These are phyloP conservation scores for Farysia itapuensis DNA, from an alignment of 1,284 basidiomycete genomes.

Conservation along the genomic window DNA sequence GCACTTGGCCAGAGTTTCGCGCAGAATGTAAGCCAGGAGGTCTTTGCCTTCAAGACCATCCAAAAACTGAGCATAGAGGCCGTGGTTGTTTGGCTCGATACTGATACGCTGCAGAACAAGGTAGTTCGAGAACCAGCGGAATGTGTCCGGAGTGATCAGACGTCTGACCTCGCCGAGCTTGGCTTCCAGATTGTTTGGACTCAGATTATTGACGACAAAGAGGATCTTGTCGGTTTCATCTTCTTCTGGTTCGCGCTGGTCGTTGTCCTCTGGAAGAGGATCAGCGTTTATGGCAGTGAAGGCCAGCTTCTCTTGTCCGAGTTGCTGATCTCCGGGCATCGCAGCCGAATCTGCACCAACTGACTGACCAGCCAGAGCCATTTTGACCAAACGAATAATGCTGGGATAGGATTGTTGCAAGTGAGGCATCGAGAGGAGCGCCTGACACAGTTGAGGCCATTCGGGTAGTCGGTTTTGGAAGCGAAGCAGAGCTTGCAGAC, in stretches of 20 bases:
- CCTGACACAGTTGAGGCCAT: constrained; percentile 91
- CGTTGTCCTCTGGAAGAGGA: constrained; percentile 58
- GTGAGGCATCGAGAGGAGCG: constrained; percentile 82
- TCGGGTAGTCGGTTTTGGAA: constrained; percentile 86
- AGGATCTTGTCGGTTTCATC: constrained; percentile 89
- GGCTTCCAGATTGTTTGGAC: constrained; percentile 85
- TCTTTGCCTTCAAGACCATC: constrained; percentile 67
- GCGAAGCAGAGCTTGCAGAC: constrained; percentile 82
- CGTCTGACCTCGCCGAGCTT: constrained; percentile 61
- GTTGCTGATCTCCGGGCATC: constrained; percentile 14
- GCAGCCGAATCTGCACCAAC: constrained; percentile 14
- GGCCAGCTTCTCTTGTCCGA: constrained; percentile 58
- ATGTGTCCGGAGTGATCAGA: constrained; percentile 46
- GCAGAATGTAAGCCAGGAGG: constrained; percentile 69
- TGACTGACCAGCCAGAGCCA: constrained; percentile 37
- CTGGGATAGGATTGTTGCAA: constrained; percentile 84
- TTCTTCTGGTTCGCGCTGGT: constrained; percentile 70
- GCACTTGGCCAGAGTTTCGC: constrained; percentile 77
- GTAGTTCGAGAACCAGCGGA: constrained; percentile 93
- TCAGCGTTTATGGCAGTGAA: constrained; percentile 61
- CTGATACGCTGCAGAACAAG: constrained; percentile 93
- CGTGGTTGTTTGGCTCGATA: constrained; percentile 96
- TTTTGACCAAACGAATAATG: constrained; percentile 63
- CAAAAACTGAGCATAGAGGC: constrained; percentile 88
- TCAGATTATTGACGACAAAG: constrained; percentile 97